Evolutionary conservation across 495 filamentous ascomycete genomes (phyloP), one percentile per base, ranked within the genome.

Genomic region (Neurospora sp.): DNA sequence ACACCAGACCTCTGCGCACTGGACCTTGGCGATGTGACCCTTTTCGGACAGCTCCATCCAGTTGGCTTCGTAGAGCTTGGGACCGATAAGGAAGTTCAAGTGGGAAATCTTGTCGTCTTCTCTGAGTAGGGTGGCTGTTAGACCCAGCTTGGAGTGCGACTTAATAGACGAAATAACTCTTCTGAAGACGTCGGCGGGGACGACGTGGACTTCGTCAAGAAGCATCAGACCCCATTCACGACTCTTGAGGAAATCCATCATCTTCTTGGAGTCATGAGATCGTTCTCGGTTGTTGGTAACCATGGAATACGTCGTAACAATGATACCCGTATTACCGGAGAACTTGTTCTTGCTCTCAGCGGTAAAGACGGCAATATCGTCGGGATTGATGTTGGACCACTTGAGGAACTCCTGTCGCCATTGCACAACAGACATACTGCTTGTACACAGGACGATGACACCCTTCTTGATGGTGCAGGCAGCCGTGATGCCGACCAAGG

Each of bases 21-120:
- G 96, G 2, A 99, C 96, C 76, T 93, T 93, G 54, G 96, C 96
- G 78, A 99, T 99, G 80, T 98, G 96, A 17, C 96, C 96, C 81
- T 97, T 93, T 73, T 98, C 92, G 0, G 94, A 94, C 54, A 99
- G 88, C 81, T 99, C 95, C 92, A 98, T 97, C 96, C 96, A 99
- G 81, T 99, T 99, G 36, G 96, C 96, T 80, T 99, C 96, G 82
- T 97, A 99, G 1, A 99, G 87, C 78, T 99, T 99, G 5, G 96
- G 96, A 0, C 96, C 96, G 81, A 99, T 98, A 77, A 99, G 85
- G 81, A 98, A 98, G 81, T 99, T 99, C 70, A 99, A 84, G 86
- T 98, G 94, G 28, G 91, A 92, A 77, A 99, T 98, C 83, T 98
- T 98, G 86, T 99, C 94, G 79, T 99, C 96, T 80, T 99, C 96